Evolutionary conservation across 768 basidiomycete genomes (phyloP).

Genomic region (Infundibulicybe gibba): DNA sequence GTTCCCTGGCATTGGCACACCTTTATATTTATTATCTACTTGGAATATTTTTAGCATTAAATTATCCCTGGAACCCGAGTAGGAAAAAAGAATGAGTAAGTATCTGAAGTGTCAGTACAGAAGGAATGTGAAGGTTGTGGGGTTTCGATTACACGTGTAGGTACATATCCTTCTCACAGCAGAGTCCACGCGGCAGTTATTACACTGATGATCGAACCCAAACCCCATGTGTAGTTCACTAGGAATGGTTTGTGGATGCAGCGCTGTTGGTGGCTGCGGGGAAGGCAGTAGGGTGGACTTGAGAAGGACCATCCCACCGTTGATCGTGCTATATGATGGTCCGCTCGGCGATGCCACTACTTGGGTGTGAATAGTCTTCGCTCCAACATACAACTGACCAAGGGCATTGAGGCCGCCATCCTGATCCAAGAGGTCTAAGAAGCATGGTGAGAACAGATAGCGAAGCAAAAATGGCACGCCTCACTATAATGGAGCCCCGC

Average conservation of each 20-base stretch:
- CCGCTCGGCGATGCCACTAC: constrained; percentile 19
- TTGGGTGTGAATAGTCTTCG: constrained; percentile 40
- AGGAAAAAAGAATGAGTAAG: too few species aligned
- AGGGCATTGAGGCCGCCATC: constrained; percentile 42
- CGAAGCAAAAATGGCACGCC: constrained; percentile 7
- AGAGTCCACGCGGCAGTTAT: too few species aligned
- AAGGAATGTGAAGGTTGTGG: too few species aligned
- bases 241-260: not conserved
- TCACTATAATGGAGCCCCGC: constrained; percentile 38
- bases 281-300: constrained; percentile 31
- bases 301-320: constrained; percentile 31
- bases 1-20: too few species aligned
- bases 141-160: too few species aligned
- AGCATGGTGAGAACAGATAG: constrained; percentile 1
- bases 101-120: too few species aligned
- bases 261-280: constrained; percentile 18
- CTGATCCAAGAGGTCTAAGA: constrained; percentile 36
- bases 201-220: too few species aligned
- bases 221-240: too few species aligned
- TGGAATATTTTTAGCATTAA: too few species aligned
- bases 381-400: constrained; percentile 42
- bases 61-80: too few species aligned
- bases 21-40: too few species aligned
- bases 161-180: too few species aligned
- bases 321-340: constrained; percentile 24